A percentile compares a stretch with the other conserved stretches of the same genome.
These are phyloP conservation scores for Citrus sinensis DNA, from an alignment of 345 rosid species.

Conservation along the genomic window DVS_A1.0 CM039169.1:28466501-28467000, in stretches of 20 bases:
- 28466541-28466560: too few relatives aligned
- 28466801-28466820: not conserved
- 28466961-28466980: not conserved
- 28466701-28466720: not conserved
- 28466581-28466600: too few relatives aligned
- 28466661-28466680: not conserved
- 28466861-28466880: constrained; percentile 11
- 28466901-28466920: not conserved
- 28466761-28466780: not conserved
- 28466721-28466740: not conserved
- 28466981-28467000: not conserved
- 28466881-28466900: not conserved
- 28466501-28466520: too few relatives aligned
- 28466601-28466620: not conserved
- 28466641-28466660: too few relatives aligned
- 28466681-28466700: not conserved
- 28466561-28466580: too few relatives aligned
- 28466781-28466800: not conserved
- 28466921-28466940: not conserved
- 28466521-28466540: too few relatives aligned
- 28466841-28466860: not conserved
- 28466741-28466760: not conserved
- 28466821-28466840: not conserved
- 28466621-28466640: too few relatives aligned
- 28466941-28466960: not conserved